Evolutionary conservation across 805 yeast species (phyloP).

Genomic region (Wickerhamiella brachini): DNA sequence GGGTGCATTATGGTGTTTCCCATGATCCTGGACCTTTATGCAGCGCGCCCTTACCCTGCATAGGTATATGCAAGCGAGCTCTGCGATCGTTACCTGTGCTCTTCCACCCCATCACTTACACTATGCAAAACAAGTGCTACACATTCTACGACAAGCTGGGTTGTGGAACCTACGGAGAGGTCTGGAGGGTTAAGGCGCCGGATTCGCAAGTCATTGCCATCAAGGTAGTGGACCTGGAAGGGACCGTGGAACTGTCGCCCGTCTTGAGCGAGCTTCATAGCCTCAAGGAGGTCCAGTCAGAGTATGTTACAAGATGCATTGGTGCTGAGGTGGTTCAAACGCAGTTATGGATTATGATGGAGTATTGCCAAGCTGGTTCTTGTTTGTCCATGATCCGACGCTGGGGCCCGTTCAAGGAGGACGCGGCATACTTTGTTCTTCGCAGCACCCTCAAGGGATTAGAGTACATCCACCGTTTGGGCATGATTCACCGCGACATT

Average conservation of each 20-base stretch:
- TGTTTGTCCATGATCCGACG: conserved; percentile 53
- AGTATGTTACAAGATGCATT: conserved; percentile 50
- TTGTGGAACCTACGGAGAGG: conserved; percentile 18
- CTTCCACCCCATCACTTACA: background rate
- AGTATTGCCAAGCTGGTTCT: conserved; percentile 90
- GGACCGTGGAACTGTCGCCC: conserved; percentile 53
- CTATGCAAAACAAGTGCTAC: background rate
- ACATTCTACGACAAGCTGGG: conserved; percentile 14
- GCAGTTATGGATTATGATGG: conserved; percentile 84
- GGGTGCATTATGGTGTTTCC: too few species aligned
- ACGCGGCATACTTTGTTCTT: conserved; percentile 45
- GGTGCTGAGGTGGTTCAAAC: conserved; percentile 52
- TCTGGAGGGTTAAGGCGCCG: conserved; percentile 22
- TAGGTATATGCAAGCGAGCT: background rate
- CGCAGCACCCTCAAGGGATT: conserved; percentile 57
- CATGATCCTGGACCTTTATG: too few species aligned
- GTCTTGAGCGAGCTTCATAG: conserved; percentile 68
- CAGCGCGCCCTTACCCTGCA: background rate
- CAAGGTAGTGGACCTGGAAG: conserved; percentile 75
- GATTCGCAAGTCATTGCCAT: conserved; percentile 52
- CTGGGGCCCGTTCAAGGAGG: conserved; percentile 43
- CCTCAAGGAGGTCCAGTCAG: conserved; percentile 50
- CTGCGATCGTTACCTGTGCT: background rate
- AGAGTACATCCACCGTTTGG: conserved; percentile 57
- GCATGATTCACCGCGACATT: conserved; percentile 77